A percentile compares a stretch with the other conserved stretches of the same genome.
Evolutionary conservation across 2,329 filamentous ascomycete species (phyloP).

Genomic region (Cryphonectria japonica): DNA sequence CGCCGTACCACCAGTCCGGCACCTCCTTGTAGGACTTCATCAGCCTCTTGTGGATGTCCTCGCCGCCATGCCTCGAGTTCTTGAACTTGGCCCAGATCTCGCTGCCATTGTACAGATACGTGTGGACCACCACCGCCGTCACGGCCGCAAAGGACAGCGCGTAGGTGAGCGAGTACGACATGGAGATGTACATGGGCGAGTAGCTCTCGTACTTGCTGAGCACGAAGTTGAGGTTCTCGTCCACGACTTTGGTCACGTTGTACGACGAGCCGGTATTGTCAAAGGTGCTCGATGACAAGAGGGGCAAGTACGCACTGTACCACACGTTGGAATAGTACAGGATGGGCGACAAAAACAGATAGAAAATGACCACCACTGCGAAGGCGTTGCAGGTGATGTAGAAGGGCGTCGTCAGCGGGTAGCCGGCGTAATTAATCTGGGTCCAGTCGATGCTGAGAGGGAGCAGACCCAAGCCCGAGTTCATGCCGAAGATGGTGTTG

Average conservation of each 20-base stretch:
- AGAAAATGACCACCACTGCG: slow-evolving; percentile 38
- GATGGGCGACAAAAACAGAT: slow-evolving; percentile 38
- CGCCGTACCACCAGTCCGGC: slow-evolving; percentile 46
- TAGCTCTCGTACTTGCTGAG: slow-evolving; percentile 38
- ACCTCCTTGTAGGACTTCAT: slow-evolving; percentile 43
- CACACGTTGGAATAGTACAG: slow-evolving; percentile 40
- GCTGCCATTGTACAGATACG: slow-evolving; percentile 39
- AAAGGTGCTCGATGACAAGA: slow-evolving; percentile 37
- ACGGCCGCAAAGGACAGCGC: slow-evolving; percentile 42
- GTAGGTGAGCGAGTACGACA: slow-evolving; percentile 42
- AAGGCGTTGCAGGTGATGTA: slow-evolving; percentile 39
- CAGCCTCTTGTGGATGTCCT: slow-evolving; percentile 44
- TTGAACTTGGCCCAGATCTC: slow-evolving; percentile 41
- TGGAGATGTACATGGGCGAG: slow-evolving; percentile 43
- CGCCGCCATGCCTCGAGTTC: slow-evolving; percentile 35
- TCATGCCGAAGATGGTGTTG: slow-evolving; percentile 32
- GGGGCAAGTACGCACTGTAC: slow-evolving; percentile 39
- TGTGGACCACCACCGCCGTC: slow-evolving; percentile 40
- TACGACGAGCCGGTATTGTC: slow-evolving; percentile 40
- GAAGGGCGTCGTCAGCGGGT: slow-evolving; percentile 38
- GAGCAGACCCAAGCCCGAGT: slow-evolving; percentile 33
- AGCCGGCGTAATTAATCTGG: slow-evolving; percentile 38
- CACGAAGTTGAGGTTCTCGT: slow-evolving; percentile 36
- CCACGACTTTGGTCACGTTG: slow-evolving; percentile 38
- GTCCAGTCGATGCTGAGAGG: slow-evolving; percentile 41